Percentiles rank a stretch among this genome's conserved stretches.
Conservation (phyloP, 352 stramenopile species). For the Lagenidium sp. region DNA sequence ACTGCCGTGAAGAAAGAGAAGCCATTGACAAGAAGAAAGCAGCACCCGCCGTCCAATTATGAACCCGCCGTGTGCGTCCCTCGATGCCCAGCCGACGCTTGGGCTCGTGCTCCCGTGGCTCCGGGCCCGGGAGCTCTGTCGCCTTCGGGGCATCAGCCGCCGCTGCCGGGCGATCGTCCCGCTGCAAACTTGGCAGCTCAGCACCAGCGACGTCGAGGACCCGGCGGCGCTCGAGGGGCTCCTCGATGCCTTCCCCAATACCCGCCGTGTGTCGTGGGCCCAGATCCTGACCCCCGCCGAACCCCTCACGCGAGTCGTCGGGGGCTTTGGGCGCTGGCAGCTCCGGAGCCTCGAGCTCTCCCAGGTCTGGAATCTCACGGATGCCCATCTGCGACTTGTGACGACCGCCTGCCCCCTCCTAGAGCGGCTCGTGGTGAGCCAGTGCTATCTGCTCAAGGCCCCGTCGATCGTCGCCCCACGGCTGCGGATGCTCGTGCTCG, state of each 20-base stretch:
- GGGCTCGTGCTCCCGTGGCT: slow-evolving; percentile 40
- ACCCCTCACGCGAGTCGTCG: slow-evolving; percentile 22
- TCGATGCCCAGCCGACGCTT: slow-evolving; percentile 17
- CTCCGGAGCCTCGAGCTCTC: slow-evolving; percentile 34
- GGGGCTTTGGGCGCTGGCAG: slow-evolving; percentile 11
- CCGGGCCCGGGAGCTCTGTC: slow-evolving; percentile 26
- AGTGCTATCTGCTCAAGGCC: slow-evolving; percentile 54
- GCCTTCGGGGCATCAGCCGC: slow-evolving; percentile 19
- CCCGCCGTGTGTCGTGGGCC: slow-evolving; percentile 26
- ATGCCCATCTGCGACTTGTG: slow-evolving; percentile 29
- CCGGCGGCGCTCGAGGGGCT: slow-evolving; percentile 15
- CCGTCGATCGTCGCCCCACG: slow-evolving; percentile 24
- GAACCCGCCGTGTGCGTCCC: too few species aligned
- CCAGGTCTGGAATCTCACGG: slow-evolving; percentile 34
- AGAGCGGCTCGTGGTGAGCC: slow-evolving; percentile 27
- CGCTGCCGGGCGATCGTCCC: slow-evolving; percentile 18
- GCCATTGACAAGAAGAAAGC: too few species aligned
- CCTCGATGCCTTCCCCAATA: slow-evolving; percentile 25
- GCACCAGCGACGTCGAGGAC: slow-evolving; percentile 16
- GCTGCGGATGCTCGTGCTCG: slow-evolving; percentile 25
- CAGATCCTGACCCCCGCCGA: slow-evolving; percentile 19
- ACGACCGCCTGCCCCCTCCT: slow-evolving; percentile 25
- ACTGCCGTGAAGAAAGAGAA: too few species aligned
- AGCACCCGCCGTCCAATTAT: too few species aligned
- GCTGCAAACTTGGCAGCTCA: slow-evolving; percentile 35